These are phyloP conservation scores for Russula sp. DNA, from an alignment of 768 basidiomycete genomes.

Conservation along the genomic window DNA sequence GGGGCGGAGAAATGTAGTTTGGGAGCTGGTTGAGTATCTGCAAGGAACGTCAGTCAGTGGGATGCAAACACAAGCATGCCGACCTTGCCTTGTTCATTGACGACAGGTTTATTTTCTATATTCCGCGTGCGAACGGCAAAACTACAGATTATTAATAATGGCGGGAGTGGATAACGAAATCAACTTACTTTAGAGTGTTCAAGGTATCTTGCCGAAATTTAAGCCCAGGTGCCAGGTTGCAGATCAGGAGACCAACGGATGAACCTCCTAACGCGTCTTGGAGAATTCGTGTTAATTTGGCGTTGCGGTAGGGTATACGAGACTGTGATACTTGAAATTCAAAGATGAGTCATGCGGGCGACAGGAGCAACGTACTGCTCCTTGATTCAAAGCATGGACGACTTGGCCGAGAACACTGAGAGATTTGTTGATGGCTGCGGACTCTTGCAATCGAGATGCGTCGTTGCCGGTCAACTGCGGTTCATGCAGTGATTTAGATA, in stretches of 20 bases:
- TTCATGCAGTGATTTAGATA: background rate
- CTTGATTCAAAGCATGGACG: slow-evolving; percentile 76
- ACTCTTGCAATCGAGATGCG: slow-evolving; percentile 82
- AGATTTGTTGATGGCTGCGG: slow-evolving; percentile 86
- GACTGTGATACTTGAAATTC: slow-evolving; percentile 41
- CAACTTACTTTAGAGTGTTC: slow-evolving; percentile 80
- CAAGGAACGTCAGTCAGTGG: slow-evolving; percentile 10
- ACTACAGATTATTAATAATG: slow-evolving; percentile 36
- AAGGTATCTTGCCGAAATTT: slow-evolving; percentile 85
- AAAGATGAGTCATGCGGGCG: background rate
- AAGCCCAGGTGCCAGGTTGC: slow-evolving; percentile 79
- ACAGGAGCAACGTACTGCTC: slow-evolving; percentile 46
- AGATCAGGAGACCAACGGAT: slow-evolving; percentile 76
- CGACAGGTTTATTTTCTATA: slow-evolving; percentile 75
- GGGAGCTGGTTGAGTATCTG: slow-evolving; percentile 57
- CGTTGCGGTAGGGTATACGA: slow-evolving; percentile 86
- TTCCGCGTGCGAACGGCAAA: slow-evolving; percentile 85
- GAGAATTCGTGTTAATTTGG: slow-evolving; percentile 82
- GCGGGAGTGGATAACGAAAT: slow-evolving; percentile 1
- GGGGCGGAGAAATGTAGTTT: slow-evolving; percentile 67
- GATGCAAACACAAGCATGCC: background rate
- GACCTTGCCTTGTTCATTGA: slow-evolving; percentile 66
- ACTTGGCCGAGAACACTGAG: slow-evolving; percentile 85
- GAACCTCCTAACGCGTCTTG: slow-evolving; percentile 88
- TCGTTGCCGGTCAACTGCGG: slow-evolving; percentile 77